Conservation (phyloP, 805 yeast genomes). For the Suhomyces emberorum region DNA sequence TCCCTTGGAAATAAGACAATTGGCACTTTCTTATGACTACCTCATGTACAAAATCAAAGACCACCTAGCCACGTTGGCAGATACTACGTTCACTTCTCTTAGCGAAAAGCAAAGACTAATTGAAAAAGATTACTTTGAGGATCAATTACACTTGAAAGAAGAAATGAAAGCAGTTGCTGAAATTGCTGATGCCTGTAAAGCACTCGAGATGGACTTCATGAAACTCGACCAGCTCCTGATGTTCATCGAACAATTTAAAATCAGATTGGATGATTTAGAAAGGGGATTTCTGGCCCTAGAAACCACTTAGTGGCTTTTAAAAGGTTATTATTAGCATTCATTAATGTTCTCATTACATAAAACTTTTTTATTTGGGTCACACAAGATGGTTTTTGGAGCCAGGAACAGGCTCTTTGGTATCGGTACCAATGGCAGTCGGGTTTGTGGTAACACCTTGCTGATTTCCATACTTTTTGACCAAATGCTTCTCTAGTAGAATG, state of each 20-base stretch:
- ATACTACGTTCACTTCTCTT: slow-evolving; percentile 32
- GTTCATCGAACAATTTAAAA: slow-evolving; percentile 25
- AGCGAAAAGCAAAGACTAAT: slow-evolving; percentile 27
- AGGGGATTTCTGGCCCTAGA: slow-evolving; percentile 5
- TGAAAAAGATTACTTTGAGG: slow-evolving; percentile 16
- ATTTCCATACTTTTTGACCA: slow-evolving; percentile 30
- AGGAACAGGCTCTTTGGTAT: neutral
- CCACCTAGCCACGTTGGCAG: slow-evolving; percentile 46
- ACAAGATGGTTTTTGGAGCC: neutral
- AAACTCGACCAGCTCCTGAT: slow-evolving; percentile 49
- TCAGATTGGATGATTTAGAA: slow-evolving; percentile 17
- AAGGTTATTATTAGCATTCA: too few relatives aligned
- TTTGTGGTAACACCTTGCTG: neutral
- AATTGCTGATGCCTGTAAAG: slow-evolving; percentile 44
- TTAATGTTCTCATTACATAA: too few relatives aligned
- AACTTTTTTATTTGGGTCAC: too few relatives aligned
- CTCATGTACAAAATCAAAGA: slow-evolving; percentile 60
- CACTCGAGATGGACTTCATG: slow-evolving; percentile 49
- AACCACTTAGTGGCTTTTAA: neutral
- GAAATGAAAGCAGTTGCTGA: slow-evolving; percentile 40
- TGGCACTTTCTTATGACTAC: slow-evolving; percentile 64
- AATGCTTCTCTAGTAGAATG: slow-evolving; percentile 29
- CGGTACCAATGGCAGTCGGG: neutral
- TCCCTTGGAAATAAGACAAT: slow-evolving; percentile 58
- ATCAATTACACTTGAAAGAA: slow-evolving; percentile 30